Evolutionary conservation across 148 eudicot species (phyloP), one percentile per base, ranked within the genome.

Genomic region (Diospyros lotus): DNA sequence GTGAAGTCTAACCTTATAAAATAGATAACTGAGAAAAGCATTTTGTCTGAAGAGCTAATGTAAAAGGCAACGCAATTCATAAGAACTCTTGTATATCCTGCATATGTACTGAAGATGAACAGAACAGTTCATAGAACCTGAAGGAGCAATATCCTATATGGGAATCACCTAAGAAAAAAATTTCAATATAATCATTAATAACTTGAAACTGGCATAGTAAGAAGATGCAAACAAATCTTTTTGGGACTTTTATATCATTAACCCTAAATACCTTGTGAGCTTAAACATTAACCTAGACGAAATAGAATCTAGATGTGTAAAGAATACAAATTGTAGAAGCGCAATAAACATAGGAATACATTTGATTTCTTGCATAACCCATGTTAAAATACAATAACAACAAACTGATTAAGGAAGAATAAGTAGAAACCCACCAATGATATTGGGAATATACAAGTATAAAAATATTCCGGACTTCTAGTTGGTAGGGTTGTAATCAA

Each of bases 401-500:
- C 2, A 10, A 39, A 41, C 1, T 39, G 66, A 64, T 13, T 64
- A 10, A 77, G 38, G 17, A 51, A 28, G 28, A 15, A 10, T 7
- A 10, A 60, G 3, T 2, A 38, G 64, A 64, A 58, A 79, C 89
- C 71, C 63, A 93, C 98, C 98, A 15, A 93, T 90, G 71, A 93
- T 88, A 73, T 93, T 91, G 48, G 98, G 98, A 58, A 93, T 84
- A 76, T 93, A 93, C 69, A 93, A 90, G 72, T 91, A 93, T n/a
- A 91, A 89, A 6, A 84, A 79, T 11, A 75, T 0, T 28, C 28
- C 28, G 0, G 28, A n/a, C n/a, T n/a, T n/a, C n/a, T n/a, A n/a
- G n/a, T n/a, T n/a, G n/a, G n/a, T n/a, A n/a, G n/a, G n/a, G n/a
- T n/a, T n/a, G n/a, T n/a, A n/a, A n/a, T n/a, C n/a, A n/a, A n/a